Conservation (phyloP, 768 basidiomycete genomes). For the Candolleomyces eurysporus region DNA sequence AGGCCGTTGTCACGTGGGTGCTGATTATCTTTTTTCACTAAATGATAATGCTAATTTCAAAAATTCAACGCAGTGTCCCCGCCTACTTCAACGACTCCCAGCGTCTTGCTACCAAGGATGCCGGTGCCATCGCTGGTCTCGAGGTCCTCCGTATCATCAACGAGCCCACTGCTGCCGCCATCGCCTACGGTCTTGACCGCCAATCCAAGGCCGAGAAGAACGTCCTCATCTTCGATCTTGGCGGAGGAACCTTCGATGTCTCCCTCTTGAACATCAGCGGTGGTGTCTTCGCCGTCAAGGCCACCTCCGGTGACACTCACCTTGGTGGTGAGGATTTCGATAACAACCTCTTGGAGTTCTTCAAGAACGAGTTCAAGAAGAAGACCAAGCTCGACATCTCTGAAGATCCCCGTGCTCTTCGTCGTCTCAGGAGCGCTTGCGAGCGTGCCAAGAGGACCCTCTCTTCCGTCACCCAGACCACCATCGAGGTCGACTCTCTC, state of each 20-base stretch:
- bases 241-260: constrained; percentile 99
- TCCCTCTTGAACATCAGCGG: constrained; percentile 97
- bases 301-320: constrained; percentile 98
- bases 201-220: constrained; percentile 95
- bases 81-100: constrained; percentile 99
- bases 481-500: constrained; percentile 98
- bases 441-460: constrained; percentile 99
- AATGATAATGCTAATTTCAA: constrained; percentile 7
- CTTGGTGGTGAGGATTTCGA: constrained; percentile 99
- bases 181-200: constrained; percentile 97
- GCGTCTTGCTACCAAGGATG: constrained; percentile 98
- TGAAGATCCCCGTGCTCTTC: constrained; percentile 93
- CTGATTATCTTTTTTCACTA: constrained; percentile 3
- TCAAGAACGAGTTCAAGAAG: constrained; percentile 99
- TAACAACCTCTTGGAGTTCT: constrained; percentile 96
- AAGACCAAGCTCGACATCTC: constrained; percentile 98
- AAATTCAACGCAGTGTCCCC: constrained; percentile 61
- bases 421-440: constrained; percentile 94
- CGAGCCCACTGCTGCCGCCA: constrained; percentile 99
- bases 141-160: constrained; percentile 99
- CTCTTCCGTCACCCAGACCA: constrained; percentile 97
- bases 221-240: constrained; percentile 99
- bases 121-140: constrained; percentile 95
- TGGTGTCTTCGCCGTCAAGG: constrained; percentile 99
- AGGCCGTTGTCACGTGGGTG: constrained; percentile 95